A percentile compares a stretch with the other conserved stretches of the same genome.
These are phyloP conservation scores for Globisporangium echinulatum DNA, from an alignment of 352 stramenopile species.

Conservation along the genomic window DNA sequence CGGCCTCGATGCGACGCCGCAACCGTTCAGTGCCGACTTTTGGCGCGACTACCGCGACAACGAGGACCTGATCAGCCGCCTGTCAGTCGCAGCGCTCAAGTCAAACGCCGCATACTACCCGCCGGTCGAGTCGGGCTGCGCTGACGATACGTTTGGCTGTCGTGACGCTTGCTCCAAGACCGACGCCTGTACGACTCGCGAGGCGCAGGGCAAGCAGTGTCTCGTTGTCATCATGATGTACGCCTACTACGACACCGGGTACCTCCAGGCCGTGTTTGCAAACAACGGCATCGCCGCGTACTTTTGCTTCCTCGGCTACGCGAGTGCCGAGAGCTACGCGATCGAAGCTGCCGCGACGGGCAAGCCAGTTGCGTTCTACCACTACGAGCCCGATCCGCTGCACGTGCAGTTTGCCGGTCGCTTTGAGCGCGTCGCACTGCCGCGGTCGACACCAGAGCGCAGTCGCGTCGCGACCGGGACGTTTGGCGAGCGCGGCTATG, in stretches of 20 bases:
- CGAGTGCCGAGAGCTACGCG: slow-evolving; percentile 3
- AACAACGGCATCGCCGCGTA: slow-evolving; percentile 26
- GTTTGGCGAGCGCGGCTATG: slow-evolving; percentile 40
- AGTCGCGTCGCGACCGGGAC: slow-evolving; percentile 5
- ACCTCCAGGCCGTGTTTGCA: slow-evolving; percentile 16
- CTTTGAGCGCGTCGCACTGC: slow-evolving; percentile 38
- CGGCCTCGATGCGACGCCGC: slow-evolving; percentile 1
- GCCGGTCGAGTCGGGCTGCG: slow-evolving; percentile 11
- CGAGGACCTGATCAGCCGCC: slow-evolving; percentile 4
- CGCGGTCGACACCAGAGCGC: slow-evolving; percentile 11
- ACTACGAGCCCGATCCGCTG: slow-evolving; percentile 46
- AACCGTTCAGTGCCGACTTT: slow-evolving; percentile 32
- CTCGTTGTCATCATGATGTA: slow-evolving; percentile 20
- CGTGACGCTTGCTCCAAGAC: slow-evolving; percentile 26
- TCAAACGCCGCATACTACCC: slow-evolving; percentile 19
- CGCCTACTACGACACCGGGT: slow-evolving; percentile 14
- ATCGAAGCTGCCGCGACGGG: slow-evolving; percentile 7
- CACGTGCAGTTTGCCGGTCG: slow-evolving; percentile 18
- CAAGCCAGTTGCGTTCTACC: slow-evolving; percentile 31
- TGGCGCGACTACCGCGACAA: slow-evolving; percentile 34
- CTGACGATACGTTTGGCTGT: slow-evolving; percentile 27
- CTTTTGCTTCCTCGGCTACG: slow-evolving; percentile 29
- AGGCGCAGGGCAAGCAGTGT: slow-evolving; percentile 12
- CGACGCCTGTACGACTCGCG: slow-evolving; percentile 12
- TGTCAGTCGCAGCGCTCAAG: slow-evolving; percentile 5